Base-by-base conservation (phyloP, 345 rosid genomes). In the Salix exigua region DNA sequence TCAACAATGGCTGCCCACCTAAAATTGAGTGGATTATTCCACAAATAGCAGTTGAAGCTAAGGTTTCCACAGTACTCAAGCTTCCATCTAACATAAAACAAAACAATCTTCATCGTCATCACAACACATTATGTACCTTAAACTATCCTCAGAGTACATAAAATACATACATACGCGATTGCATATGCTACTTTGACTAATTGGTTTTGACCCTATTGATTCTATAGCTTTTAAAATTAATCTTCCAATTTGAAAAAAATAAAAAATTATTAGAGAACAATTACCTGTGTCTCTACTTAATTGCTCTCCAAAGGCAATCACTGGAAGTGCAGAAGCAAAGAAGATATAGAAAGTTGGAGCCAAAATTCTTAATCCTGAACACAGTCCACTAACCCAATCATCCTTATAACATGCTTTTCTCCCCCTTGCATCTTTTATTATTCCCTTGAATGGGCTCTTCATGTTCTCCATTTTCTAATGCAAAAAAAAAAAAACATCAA, bases 281-380 rank as follows among this genome's bases (percentile, higher is more conserved):
- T 61, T 76, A 89, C 98, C 94, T 79, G 98, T 94, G 35, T 91
- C 94, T 82, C 91, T 85, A 79, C 87, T 89, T 66, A 92, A 75
- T 86, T 94, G 98, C 77, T 89, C 96, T 68, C 98, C 97, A 71
- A 94, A 94, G 66, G 94, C 98, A 73, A 94, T 88, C 40, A 92
- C 97, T 19, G 94, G 97, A 82, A 94, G 94, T 42, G 96, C 87
- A 9, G 97, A 94, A 33, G 98, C 97, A 82, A 94, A 94, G 88
- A 94, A 94, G 65, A 89, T 86, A 61, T 89, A 92, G 11, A 83
- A 77, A 61, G 92, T 87, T 30, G 96, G 98, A 70, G 94, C 94
- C 83, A 92, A 72, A 50, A 92, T 88, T 83, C 93, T 89, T 86
- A 88, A 14, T 82, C 92, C 93, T 25, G 79, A 80, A 68, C 84